Base-by-base conservation (phyloP, 352 stramenopile species). In the Phytophthora sp. region DNA sequence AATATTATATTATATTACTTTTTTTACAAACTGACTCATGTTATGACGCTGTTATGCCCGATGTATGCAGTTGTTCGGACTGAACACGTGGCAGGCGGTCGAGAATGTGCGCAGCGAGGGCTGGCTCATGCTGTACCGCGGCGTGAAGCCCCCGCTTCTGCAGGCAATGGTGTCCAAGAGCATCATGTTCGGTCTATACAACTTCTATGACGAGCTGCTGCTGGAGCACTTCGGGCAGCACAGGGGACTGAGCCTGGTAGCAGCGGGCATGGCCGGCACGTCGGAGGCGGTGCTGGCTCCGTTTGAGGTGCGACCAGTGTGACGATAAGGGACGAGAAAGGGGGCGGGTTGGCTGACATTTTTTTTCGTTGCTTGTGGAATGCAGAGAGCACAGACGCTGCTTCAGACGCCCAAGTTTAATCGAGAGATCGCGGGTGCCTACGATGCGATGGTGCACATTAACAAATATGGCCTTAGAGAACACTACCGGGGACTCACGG, bases 181-280 rank as follows among this genome's bases (percentile, higher is more conserved):
- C 38, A 80, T 95, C 46, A 97, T 97, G 89, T 97, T 97, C 67
- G 89, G 89, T 7, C 73, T 95, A 0, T 97, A 95, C 66, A 95
- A 95, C 64, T 92, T 83, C 66, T 97, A 95, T 66, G 70, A 92
- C 56, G 76, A 90, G 44, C 35, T 80, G 30, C 57, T 97, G 15
- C 61, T 67, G 1, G 61, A 71, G 12, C 71, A 65, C 18, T 83
- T 88, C 36, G 85, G 84, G 3, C 58, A 79, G 8, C 68, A 68
- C 16, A 66, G 24, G 36, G 70, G 74, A 21, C 58, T 91, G 24
- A 83, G 86, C 45, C 61, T 88, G 11, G 44, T 89, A 15, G 84
- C 85, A 3, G 88, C 88, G 7, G 79, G 81, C 27, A 58, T 92
- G 12, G 85, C 88, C 0, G 89, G 89, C 39, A 91, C 89, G 9